Base-by-base conservation (phyloP, 2,329 filamentous ascomycete genomes). In the Colletotrichum sp. region DNA sequence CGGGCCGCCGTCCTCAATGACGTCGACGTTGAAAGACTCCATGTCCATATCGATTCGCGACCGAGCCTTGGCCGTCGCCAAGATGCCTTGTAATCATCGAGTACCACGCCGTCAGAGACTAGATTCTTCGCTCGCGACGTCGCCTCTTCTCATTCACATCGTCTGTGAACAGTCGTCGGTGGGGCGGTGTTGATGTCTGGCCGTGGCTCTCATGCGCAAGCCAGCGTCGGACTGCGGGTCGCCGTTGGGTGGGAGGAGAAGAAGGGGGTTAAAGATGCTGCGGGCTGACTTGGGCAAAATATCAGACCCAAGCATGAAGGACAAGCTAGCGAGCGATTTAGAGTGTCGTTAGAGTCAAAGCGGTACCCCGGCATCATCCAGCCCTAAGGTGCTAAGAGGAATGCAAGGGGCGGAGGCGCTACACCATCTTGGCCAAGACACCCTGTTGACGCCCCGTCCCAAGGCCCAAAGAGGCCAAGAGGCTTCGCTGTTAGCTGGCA, bases 1-100 rank as follows among this genome's bases (percentile, higher is more conserved):
- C 38, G 71, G 64, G 12, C 71, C 71, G 14, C 71, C 71, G n/a
- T 73, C 64, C 56, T 69, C 71, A 55, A 69, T 52, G 13, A 28
- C 24, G 18, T 73, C 71, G 55, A 73, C 48, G 21, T 52, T 52
- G 10, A 52, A 52, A 52, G 26, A 26, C 3, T 32, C 36, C 71
- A 68, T 69, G 2, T 32, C 36, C 71, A 68, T 69, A 10, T 32
- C 21, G 34, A 16, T 12, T n/a, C 36, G 56, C 70, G 64, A 69
- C 38, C 56, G 56, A 73, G 43, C 71, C 64, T 56, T 24, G 38
- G 64, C 71, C 56, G 64, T 56, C 64, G 38, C 64, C 28, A 2
- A n/a, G 10, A 38, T 21, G 9, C 14, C 56, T 24, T 56, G 38
- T 36, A 24, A 8, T 73, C 71, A 73, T 73, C 38, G 56, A 24